Percentiles rank a stretch among this genome's conserved stretches.
These are phyloP conservation scores for Cladorrhinum sp. DNA, from an alignment of 2,329 filamentous ascomycete genomes.

Conservation along the genomic window DNA sequence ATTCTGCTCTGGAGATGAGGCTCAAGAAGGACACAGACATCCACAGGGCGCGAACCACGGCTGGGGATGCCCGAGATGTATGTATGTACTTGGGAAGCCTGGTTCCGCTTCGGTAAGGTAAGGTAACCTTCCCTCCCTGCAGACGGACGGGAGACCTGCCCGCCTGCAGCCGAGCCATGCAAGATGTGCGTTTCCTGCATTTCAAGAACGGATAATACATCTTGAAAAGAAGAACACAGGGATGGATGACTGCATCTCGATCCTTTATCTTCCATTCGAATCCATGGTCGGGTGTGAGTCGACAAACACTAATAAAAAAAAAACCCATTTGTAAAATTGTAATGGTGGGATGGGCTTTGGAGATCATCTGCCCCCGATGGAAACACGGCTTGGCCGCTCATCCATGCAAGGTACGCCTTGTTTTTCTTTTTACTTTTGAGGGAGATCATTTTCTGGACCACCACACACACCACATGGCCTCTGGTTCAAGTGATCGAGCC, in stretches of 20 bases:
- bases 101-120: too few species aligned
- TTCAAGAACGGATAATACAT: not conserved
- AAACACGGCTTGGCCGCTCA: not conserved
- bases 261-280: constrained; percentile 2
- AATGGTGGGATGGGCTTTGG: not conserved
- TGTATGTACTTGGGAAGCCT: too few species aligned
- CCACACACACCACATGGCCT: not conserved
- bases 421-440: not conserved
- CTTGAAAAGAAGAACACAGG: not conserved
- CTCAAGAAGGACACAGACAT: not conserved
- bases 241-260: not conserved
- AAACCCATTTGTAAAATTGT: not conserved
- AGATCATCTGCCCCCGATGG: constrained; percentile 6
- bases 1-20: not conserved
- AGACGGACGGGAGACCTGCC: not conserved
- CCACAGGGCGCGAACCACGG: not conserved
- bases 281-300: constrained; percentile 1
- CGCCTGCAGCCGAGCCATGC: not conserved
- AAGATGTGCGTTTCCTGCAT: not conserved
- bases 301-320: not conserved
- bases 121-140: not conserved
- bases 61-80: not conserved
- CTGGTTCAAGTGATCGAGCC: constrained; percentile 12
- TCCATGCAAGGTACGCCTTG: constrained; percentile 3
- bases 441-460: too few species aligned